A percentile compares a stretch with the other conserved stretches of the same genome.
These are phyloP conservation scores for Phytophthora quininea DNA, from an alignment of 352 stramenopile species.

Conservation along the genomic window DNA sequence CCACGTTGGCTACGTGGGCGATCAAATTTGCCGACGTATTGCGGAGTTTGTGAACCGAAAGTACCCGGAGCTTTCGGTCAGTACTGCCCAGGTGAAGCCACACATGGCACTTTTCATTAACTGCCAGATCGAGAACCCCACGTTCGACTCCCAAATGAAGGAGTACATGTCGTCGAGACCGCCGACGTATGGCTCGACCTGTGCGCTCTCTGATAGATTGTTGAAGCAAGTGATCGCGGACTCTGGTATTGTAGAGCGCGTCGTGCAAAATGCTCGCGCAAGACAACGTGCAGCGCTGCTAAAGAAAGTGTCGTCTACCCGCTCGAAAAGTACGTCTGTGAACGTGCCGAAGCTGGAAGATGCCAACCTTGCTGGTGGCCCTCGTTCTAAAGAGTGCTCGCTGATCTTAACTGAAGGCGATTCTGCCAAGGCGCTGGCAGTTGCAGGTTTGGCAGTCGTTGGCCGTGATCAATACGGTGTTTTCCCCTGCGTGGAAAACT, in stretches of 20 bases:
- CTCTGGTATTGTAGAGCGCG: constrained; percentile 94
- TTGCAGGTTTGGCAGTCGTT: constrained; percentile 98
- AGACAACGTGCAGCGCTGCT: constrained; percentile 94
- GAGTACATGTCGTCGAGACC: constrained; percentile 96
- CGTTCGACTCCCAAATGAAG: constrained; percentile 99
- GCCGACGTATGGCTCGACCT: constrained; percentile 88
- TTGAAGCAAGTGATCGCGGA: constrained; percentile 96
- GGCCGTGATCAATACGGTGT: constrained; percentile 98
- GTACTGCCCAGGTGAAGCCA: constrained; percentile 95
- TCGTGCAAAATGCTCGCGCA: constrained; percentile 93
- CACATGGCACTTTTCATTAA: constrained; percentile 99
- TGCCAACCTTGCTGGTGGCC: constrained; percentile 96
- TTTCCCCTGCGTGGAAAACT: constrained; percentile 98
- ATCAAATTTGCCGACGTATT: constrained; percentile 88
- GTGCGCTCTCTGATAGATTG: constrained; percentile 93
- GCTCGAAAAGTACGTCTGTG: constrained; percentile 69
- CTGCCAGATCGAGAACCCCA: constrained; percentile 98
- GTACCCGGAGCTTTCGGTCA: constrained; percentile 93
- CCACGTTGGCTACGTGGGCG: constrained; percentile 93
- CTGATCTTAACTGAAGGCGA: constrained; percentile 99
- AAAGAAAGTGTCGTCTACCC: constrained; percentile 83
- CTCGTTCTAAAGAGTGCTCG: constrained; percentile 92
- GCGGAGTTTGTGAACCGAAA: constrained; percentile 97
- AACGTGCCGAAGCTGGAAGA: constrained; percentile 99
- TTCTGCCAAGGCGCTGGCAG: constrained; percentile 98